Evolutionary conservation across 2,329 filamentous ascomycete genomes (phyloP).

Genomic region (Acrodontium crateriforme): DNA sequence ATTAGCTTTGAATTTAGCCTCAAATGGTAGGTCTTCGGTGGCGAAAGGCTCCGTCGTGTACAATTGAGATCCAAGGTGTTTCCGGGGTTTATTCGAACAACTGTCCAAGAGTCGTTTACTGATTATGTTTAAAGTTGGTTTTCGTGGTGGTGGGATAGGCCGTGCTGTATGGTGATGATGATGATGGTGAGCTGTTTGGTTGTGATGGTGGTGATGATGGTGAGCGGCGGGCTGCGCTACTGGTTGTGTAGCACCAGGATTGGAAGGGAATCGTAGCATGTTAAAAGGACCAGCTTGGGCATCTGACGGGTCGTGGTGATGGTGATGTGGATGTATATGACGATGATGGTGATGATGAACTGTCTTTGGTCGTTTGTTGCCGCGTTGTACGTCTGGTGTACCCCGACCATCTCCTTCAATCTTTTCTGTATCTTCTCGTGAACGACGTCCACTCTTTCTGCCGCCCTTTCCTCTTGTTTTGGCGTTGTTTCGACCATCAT

Average conservation of each 20-base stretch:
- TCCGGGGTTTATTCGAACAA: conserved; percentile 55
- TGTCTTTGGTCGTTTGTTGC: conserved; percentile 47
- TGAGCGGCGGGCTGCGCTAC: conserved; percentile 17
- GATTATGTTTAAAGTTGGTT: conserved; percentile 51
- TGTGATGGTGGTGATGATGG: conserved; percentile 28
- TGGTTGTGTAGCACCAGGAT: conserved; percentile 16
- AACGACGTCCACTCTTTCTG: conserved; percentile 47
- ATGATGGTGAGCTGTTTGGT: conserved; percentile 19
- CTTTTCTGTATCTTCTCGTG: conserved; percentile 60
- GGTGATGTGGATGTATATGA: conserved; percentile 34
- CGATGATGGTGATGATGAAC: conserved; percentile 46
- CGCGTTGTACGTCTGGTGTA: conserved; percentile 37
- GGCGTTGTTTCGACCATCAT: conserved; percentile 26
- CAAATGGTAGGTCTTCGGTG: conserved; percentile 17
- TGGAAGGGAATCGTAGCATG: conserved; percentile 18
- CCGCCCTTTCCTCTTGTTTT: conserved; percentile 29
- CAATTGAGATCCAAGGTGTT: conserved; percentile 71
- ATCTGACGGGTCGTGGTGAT: conserved; percentile 18
- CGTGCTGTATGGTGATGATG: conserved; percentile 24
- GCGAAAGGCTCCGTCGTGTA: conserved; percentile 48
- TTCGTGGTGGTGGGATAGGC: conserved; percentile 33
- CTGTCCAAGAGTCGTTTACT: conserved; percentile 59
- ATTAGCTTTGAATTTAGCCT: conserved; percentile 41
- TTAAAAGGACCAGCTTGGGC: conserved; percentile 18
- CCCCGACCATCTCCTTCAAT: conserved; percentile 34